A percentile compares a stretch with the other conserved stretches of the same genome.
Conservation (phyloP, 192 early-diverging fungal species). For the Podila verticillata region DNA sequence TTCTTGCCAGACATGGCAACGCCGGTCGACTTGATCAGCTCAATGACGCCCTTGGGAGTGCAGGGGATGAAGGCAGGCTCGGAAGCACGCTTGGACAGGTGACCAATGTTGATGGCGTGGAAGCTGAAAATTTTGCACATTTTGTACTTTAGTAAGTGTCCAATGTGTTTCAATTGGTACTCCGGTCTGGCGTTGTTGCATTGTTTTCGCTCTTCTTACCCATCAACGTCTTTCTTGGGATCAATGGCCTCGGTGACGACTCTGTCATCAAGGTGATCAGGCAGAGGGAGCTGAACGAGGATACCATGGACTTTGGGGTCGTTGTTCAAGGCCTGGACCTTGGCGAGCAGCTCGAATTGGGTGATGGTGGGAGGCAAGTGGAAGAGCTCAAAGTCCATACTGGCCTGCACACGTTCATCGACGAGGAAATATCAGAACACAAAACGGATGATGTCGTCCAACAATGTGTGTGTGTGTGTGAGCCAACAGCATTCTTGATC, state of each 20-base stretch:
- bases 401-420: constrained; percentile 16
- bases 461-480: too few relatives aligned
- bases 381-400: constrained; percentile 52
- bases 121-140: constrained; percentile 67
- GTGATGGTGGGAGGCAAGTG: constrained; percentile 46
- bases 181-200: neutral
- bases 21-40: constrained; percentile 78
- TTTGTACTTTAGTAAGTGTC: constrained; percentile 1
- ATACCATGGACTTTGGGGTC: constrained; percentile 91
- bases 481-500: neutral
- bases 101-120: constrained; percentile 94
- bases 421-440: neutral
- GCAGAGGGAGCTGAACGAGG: constrained; percentile 95
- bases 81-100: constrained; percentile 83
- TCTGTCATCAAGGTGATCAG: constrained; percentile 84
- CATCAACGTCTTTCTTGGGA: constrained; percentile 96
- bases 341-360: constrained; percentile 67
- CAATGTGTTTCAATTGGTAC: neutral
- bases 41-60: constrained; percentile 96
- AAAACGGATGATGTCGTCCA: neutral
- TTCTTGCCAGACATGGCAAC: constrained; percentile 80
- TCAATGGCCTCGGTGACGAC: constrained; percentile 87
- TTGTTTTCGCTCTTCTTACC: constrained; percentile 57
- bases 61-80: constrained; percentile 92
- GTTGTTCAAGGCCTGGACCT: constrained; percentile 81